A percentile compares a stretch with the other conserved stretches of the same genome.
Evolutionary conservation across 1,284 basidiomycete species (phyloP).

Genomic region (Pseudozyma thailandica): DNA sequence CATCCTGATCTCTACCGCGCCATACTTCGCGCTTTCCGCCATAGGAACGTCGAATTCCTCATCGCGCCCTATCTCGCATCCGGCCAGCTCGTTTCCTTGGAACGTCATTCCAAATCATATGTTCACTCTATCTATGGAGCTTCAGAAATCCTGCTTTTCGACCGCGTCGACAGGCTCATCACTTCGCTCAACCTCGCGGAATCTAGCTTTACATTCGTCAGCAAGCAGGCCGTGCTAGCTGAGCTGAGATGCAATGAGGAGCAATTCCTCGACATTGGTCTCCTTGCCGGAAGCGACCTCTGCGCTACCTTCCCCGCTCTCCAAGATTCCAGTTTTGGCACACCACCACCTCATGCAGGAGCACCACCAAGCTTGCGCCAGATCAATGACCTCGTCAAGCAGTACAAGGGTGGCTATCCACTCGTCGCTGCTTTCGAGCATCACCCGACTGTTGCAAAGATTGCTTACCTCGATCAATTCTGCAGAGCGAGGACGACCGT

Average conservation of each 20-base stretch:
- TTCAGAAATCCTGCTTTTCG: slow-evolving; percentile 87
- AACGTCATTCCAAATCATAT: slow-evolving; percentile 91
- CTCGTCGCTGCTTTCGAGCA: slow-evolving; percentile 57
- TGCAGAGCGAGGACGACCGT: slow-evolving; percentile 90
- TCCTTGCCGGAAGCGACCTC: slow-evolving; percentile 90
- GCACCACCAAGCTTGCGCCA: slow-evolving; percentile 58
- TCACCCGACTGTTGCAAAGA: slow-evolving; percentile 78
- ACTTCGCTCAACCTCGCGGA: slow-evolving; percentile 74
- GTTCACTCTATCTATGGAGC: slow-evolving; percentile 94
- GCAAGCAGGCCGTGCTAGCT: slow-evolving; percentile 80
- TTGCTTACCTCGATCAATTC: slow-evolving; percentile 85
- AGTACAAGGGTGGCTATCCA: slow-evolving; percentile 59
- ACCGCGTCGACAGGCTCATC: slow-evolving; percentile 88
- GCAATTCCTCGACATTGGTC: slow-evolving; percentile 92
- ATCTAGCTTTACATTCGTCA: slow-evolving; percentile 79
- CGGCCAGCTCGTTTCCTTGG: slow-evolving; percentile 91
- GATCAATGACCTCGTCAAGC: slow-evolving; percentile 69
- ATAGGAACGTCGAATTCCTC: slow-evolving; percentile 94
- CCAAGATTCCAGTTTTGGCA: slow-evolving; percentile 72
- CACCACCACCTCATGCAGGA: slow-evolving; percentile 33
- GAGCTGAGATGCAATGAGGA: slow-evolving; percentile 84
- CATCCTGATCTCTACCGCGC: slow-evolving; percentile 85
- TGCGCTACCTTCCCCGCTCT: slow-evolving; percentile 80
- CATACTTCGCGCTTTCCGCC: slow-evolving; percentile 90
- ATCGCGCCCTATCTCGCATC: slow-evolving; percentile 93